Evolutionary conservation across 2,329 filamentous ascomycete species (phyloP), one percentile per base, ranked within the genome.

Genomic region (Spiromastix sp.): DNA sequence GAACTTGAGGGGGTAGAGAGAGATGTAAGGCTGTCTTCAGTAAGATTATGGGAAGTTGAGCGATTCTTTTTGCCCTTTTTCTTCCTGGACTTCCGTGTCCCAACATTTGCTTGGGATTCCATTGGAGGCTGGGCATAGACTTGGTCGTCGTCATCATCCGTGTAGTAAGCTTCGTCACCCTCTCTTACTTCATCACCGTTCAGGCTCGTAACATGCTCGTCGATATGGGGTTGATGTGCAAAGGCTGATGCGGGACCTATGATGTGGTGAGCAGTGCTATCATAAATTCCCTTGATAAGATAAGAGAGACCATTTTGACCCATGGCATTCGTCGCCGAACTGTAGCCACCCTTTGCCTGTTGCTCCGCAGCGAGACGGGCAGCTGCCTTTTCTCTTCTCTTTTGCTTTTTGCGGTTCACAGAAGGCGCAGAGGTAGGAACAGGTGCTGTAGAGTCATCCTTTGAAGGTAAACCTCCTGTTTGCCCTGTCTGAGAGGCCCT

Each of bases 391-490:
- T 84, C 81, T 46, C 87, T 76, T 48, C 87, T 77, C 70, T 94
- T 95, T 60, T 91, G 83, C 68, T 95, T 96, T 70, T 95, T 95
- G 55, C 84, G 78, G 63, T 94, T 95, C 34, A 87, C 80, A 6
- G 68, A 53, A 29, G 66, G 67, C 29, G 67, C 62, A 30, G 28
- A 11, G 5, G 6, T 10, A 16, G 8, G 12, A 32, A 30, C 24
- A 17, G 34, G 26, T 30, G 26, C 24, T 18, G 24, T 30, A 30
- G 5, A 16, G 29, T 31, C 19, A 15, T 17, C 29, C 11, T 12
- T 7, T 6, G 29, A 16, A 31, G 29, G 17, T 16, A n/a, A 11
- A 16, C n/a, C 13, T n/a, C n/a, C 4, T 7, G 16, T 16, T 16
- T 31, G 29, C 29, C 22, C 22, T 25, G 22, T 25, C n/a, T n/a